A percentile compares a stretch with the other conserved stretches of the same genome.
These are phyloP conservation scores for Lasiodiplodia gonubiensis DNA, from an alignment of 2,329 filamentous ascomycete genomes.

Conservation along the genomic window DNA sequence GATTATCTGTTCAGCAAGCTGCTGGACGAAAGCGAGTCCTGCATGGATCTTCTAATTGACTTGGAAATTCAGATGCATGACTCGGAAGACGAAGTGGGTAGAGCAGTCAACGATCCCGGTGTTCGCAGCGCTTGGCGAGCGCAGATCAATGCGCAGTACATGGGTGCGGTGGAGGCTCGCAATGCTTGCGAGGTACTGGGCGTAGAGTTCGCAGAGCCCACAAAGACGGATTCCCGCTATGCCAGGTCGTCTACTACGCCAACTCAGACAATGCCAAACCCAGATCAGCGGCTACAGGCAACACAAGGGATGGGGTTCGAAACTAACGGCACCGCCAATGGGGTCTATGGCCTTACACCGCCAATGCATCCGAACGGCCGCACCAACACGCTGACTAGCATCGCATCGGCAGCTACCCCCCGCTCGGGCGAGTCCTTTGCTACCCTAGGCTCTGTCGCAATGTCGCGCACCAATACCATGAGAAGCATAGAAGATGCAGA, in stretches of 20 bases:
- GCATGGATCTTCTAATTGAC: slow-evolving; percentile 45
- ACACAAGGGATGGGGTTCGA: slow-evolving; percentile 20
- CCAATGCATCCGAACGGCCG: slow-evolving; percentile 53
- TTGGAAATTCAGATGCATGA: slow-evolving; percentile 26
- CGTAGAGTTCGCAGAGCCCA: slow-evolving; percentile 40
- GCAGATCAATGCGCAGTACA: slow-evolving; percentile 64
- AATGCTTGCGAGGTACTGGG: slow-evolving; percentile 63
- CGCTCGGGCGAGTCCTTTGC: slow-evolving; percentile 82
- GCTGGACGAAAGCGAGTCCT: slow-evolving; percentile 44
- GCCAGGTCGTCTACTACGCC: slow-evolving; percentile 25
- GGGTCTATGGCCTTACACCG: slow-evolving; percentile 33
- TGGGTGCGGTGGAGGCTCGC: slow-evolving; percentile 63
- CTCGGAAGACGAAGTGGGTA: slow-evolving; percentile 20
- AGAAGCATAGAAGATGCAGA: slow-evolving; percentile 69
- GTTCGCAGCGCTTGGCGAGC: slow-evolving; percentile 64
- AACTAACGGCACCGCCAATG: slow-evolving; percentile 46
- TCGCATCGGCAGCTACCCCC: slow-evolving; percentile 64
- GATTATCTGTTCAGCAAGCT: slow-evolving; percentile 44
- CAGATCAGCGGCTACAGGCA: slow-evolving; percentile 10
- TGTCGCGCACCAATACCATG: slow-evolving; percentile 54
- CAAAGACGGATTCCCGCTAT: slow-evolving; percentile 16
- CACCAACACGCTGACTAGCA: slow-evolving; percentile 59
- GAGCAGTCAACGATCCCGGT: slow-evolving; percentile 52
- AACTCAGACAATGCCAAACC: slow-evolving; percentile 26
- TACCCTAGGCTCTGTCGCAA: slow-evolving; percentile 55